Evolutionary conservation across 352 stramenopile genomes (phyloP).

Genomic region (Phytophthora sojae): DNA sequence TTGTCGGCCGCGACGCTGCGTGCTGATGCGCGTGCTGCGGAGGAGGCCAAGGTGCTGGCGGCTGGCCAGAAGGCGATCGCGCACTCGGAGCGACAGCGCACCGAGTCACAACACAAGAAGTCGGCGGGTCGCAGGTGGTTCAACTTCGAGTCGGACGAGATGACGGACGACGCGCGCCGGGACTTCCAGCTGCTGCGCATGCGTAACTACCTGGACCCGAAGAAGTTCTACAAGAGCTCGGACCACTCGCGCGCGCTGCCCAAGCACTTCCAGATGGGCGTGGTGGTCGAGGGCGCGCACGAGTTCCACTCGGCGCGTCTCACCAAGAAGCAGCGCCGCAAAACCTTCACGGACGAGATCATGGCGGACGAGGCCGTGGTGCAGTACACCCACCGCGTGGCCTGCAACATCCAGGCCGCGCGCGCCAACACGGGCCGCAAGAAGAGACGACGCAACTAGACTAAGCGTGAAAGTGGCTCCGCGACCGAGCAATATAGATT

Average conservation of each 20-base stretch:
- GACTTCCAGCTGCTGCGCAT: constrained; percentile 95
- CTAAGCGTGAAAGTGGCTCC: constrained; percentile 5
- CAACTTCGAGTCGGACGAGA: constrained; percentile 90
- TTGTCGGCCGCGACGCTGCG: constrained; percentile 39
- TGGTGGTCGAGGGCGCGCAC: constrained; percentile 91
- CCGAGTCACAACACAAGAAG: constrained; percentile 57
- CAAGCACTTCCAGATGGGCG: constrained; percentile 93
- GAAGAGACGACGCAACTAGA: constrained; percentile 45
- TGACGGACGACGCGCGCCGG: constrained; percentile 87
- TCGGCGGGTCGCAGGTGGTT: constrained; percentile 91
- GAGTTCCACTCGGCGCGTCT: constrained; percentile 93
- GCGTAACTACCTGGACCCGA: constrained; percentile 96
- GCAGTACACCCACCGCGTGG: constrained; percentile 90
- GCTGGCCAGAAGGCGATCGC: constrained; percentile 47
- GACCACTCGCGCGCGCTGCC: constrained; percentile 85
- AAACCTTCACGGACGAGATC: constrained; percentile 95
- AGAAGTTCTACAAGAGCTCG: constrained; percentile 97
- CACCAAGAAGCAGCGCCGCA: constrained; percentile 92
- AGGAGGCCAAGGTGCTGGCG: constrained; percentile 60
- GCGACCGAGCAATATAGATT: constrained; percentile 33
- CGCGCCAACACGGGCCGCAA: constrained; percentile 55
- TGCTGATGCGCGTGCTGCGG: constrained; percentile 44
- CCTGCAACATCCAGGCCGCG: constrained; percentile 72
- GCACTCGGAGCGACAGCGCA: constrained; percentile 59
- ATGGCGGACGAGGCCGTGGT: constrained; percentile 90